Evolutionary conservation across 2,329 filamentous ascomycete genomes (phyloP).

Genomic region (Neopestalotiopsis sp.): DNA sequence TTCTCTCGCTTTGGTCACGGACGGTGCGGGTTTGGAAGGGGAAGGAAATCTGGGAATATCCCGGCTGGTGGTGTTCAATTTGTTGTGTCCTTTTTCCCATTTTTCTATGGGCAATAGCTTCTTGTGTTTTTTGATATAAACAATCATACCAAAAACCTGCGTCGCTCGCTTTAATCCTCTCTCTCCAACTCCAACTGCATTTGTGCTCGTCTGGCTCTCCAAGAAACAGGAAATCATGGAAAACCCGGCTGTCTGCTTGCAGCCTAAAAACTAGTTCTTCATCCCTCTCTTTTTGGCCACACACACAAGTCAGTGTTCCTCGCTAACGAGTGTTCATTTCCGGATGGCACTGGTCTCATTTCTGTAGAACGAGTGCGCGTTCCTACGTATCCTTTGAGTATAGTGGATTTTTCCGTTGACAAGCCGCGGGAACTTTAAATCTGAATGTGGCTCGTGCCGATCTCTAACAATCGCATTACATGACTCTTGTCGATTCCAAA

Average conservation of each 20-base stretch:
- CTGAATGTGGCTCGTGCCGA: not conserved
- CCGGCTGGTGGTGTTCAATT: not conserved
- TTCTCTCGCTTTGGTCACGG: not conserved
- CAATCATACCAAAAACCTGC: not conserved
- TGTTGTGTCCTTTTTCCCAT: not conserved
- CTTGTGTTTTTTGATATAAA: not conserved
- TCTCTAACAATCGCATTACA: not conserved
- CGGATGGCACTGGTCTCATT: not conserved
- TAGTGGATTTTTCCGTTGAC: not conserved
- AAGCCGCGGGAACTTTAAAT: not conserved
- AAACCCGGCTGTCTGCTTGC: not conserved
- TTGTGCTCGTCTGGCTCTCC: not conserved
- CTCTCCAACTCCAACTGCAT: not conserved
- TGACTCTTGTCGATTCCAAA: not conserved
- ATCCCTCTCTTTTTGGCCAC: not conserved
- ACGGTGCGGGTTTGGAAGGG: not conserved
- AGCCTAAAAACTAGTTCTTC: not conserved
- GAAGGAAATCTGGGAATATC: not conserved
- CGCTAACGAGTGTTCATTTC: not conserved
- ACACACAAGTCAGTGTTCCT: not conserved
- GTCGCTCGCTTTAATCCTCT: not conserved
- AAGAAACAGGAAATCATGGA: not conserved
- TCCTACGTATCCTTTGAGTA: not conserved
- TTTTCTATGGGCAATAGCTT: not conserved
- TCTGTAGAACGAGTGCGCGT: too few relatives aligned